A percentile compares a stretch with the other conserved stretches of the same genome.
Evolutionary conservation across 2,329 filamentous ascomycete genomes (phyloP).

Genomic region (Cladophialophora psammophila): DNA sequence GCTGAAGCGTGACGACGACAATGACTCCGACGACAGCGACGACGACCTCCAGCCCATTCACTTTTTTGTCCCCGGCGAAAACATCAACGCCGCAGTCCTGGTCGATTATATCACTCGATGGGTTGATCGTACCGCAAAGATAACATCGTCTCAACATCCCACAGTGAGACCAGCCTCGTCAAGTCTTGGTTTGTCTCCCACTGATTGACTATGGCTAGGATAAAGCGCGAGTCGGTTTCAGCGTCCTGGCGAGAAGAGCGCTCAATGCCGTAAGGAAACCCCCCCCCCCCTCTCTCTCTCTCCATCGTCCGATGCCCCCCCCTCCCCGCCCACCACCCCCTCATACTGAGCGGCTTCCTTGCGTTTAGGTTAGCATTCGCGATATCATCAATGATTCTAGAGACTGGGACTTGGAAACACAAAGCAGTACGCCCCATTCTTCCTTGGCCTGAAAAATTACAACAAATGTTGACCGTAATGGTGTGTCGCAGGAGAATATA

Average conservation of each 20-base stretch:
- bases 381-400: conserved; percentile 37
- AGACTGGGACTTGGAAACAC: conserved; percentile 37
- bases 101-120: conserved; percentile 35
- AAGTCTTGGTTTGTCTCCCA: not conserved
- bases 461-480: conserved; percentile 22
- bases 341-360: conserved; percentile 6
- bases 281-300: too few species aligned
- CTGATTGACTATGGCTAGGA: conserved; percentile 30
- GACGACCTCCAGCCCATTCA: conserved; percentile 34
- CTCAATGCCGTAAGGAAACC: conserved; percentile 35
- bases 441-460: not conserved
- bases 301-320: not conserved
- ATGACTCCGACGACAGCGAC: conserved; percentile 28
- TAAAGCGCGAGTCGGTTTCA: conserved; percentile 33
- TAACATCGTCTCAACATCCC: conserved; percentile 33
- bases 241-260: conserved; percentile 29
- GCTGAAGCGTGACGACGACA: conserved; percentile 28
- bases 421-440: conserved; percentile 30
- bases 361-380: conserved; percentile 31
- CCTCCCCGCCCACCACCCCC: not conserved
- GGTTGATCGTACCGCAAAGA: conserved; percentile 35
- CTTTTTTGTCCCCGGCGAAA: conserved; percentile 36
- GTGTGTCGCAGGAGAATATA: conserved; percentile 28
- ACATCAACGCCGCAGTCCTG: conserved; percentile 35
- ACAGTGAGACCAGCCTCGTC: conserved; percentile 22